Percentiles rank a stretch among this genome's conserved stretches.
Evolutionary conservation across 176 grass and related monocot species (phyloP).

Genomic region (Aechmea fasciata): DNA sequence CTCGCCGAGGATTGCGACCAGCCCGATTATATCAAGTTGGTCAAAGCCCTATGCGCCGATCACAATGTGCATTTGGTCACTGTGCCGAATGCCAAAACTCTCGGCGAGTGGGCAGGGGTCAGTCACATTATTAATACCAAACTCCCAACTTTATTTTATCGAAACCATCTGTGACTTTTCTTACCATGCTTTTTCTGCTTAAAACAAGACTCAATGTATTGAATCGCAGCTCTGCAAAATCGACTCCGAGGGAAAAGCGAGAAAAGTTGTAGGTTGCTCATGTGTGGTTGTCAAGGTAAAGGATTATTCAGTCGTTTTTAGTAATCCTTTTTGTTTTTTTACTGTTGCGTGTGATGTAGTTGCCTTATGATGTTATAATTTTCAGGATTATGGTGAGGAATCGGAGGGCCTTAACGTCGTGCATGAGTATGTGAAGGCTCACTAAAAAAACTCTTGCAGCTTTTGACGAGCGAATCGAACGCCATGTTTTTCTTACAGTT

Average conservation of each 20-base stretch:
- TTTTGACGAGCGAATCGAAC: neutral
- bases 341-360: neutral
- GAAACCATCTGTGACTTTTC: no score
- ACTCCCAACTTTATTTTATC: no score
- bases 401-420: conserved; percentile 85
- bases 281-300: conserved; percentile 3
- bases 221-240: conserved; percentile 6
- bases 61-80: neutral
- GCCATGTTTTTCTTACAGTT: neutral
- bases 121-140: neutral
- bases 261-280: conserved; percentile 4
- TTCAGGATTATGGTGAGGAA: conserved; percentile 82
- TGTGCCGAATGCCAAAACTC: no score
- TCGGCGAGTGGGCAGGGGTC: conserved; percentile 36
- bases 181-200: neutral
- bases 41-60: conserved; percentile 7
- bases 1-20: conserved; percentile 33
- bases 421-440: conserved; percentile 68
- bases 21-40: conserved; percentile 6
- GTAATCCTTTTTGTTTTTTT: neutral
- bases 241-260: neutral
- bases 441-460: conserved; percentile 28
- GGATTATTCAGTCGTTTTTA: neutral
- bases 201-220: neutral
- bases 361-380: conserved; percentile 11